Base-by-base conservation (phyloP, 345 rosid species). In the Arabis alpina region DNA sequence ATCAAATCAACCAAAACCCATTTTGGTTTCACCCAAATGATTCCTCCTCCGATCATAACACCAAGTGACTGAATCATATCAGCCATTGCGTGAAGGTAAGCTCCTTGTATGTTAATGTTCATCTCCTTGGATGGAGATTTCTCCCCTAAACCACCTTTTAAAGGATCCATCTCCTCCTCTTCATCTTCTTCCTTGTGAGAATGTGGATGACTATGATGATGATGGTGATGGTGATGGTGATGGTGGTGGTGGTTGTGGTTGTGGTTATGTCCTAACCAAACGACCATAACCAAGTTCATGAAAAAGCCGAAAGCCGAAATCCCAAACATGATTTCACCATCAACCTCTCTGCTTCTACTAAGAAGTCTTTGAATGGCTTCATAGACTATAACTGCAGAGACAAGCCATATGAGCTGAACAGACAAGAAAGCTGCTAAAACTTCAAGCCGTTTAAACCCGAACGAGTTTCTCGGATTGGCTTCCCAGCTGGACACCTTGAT, bases 401-500 rank as follows among this genome's bases (percentile, higher is more conserved):
- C 76, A 37, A 90, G 59, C 98, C 97, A 93, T 37, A 88, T 87
- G 39, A 91, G 86, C 67, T 87, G 96, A 60, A 90, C 83, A 0
- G 98, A 91, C 19, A 85, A 51, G 74, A 93, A 88, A 11, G 96
- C 89, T 3, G 94, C 98, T 70, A 91, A 57, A 41, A 93, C 89
- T 77, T 93, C 94, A 0, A 87, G 83, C 39, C 94, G 84, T 50
- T 70, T 78, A 74, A 71, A 93, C 57, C 97, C 97, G 3, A 85
- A 93, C 0, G 98, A 83, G 66, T 82, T 84, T 55, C 68, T 71
- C 2, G 81, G 49, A 19, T 89, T 88, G 15, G 98, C 84, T 64
- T 83, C 78, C 98, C 98, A 88, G 54, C 89, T 86, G 2, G 98
- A 90, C n/a, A 88, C 90, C 83, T 90, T 81, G 42, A 88, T 82